A percentile compares a stretch with the other conserved stretches of the same genome.
phyloP scores from a whole-genome alignment of 139 green algal genomes.

The Picochlorum sp. region DNA sequence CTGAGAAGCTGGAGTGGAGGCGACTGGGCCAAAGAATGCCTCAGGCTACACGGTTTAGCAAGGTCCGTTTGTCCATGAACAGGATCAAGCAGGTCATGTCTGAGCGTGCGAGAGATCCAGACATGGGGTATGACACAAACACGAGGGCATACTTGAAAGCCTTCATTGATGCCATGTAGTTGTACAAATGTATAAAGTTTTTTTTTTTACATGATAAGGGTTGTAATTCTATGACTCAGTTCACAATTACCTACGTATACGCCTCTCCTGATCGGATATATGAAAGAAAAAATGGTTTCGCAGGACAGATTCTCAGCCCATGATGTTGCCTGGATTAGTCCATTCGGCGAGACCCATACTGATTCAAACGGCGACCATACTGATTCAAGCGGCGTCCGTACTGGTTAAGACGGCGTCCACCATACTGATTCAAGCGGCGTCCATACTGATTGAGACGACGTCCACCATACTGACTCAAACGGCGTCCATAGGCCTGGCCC shows the following conservation, averaged over 20 bases:
- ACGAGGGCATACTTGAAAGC: conserved; percentile 24
- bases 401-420: background rate
- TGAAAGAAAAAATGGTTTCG: no score
- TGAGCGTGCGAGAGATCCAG: conserved; percentile 23
- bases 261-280: no score
- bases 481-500: background rate
- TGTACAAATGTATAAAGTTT: no score
- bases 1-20: conserved; percentile 37
- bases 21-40: conserved; percentile 10
- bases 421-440: background rate
- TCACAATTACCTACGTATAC: no score
- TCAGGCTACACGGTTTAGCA: conserved; percentile 10
- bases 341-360: background rate
- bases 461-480: background rate
- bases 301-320: no score
- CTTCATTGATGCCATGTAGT: conserved; percentile 28
- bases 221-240: conserved; percentile 3
- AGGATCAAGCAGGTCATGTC: conserved; percentile 31
- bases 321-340: background rate
- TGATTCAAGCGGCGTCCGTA: conserved; percentile 1
- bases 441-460: conserved; percentile 2
- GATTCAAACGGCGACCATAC: background rate
- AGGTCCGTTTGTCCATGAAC: conserved; percentile 32
- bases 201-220: no score
- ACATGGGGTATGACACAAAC: conserved; percentile 11